These are phyloP conservation scores for Lasiodiplodia theobromae DNA, from an alignment of 2,329 filamentous ascomycete species.

Conservation along the genomic window DNA sequence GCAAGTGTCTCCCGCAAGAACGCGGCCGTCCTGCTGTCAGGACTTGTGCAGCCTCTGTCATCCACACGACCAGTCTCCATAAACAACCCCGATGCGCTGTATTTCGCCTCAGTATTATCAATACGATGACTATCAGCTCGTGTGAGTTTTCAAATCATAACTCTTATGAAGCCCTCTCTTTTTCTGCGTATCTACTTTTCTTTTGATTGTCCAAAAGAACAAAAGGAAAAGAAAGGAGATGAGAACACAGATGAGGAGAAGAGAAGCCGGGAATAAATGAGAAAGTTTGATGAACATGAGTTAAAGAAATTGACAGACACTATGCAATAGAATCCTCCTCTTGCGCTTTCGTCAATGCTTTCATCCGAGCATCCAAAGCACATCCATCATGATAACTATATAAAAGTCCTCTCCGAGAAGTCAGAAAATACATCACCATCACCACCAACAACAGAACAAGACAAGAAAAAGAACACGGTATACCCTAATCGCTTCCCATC, in stretches of 20 bases:
- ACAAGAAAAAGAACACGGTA: not conserved
- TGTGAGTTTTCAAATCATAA: not conserved
- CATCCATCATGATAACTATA: not conserved
- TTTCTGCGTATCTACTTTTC: slow-evolving; percentile 7
- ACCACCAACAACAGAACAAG: not conserved
- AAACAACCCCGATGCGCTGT: too few relatives aligned
- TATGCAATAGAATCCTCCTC: not conserved
- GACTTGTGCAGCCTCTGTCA: too few relatives aligned
- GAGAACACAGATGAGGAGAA: not conserved
- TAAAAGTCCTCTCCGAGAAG: not conserved
- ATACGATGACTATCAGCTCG: not conserved
- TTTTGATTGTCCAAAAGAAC: slow-evolving; percentile 5
- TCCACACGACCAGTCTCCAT: too few relatives aligned
- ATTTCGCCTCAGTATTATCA: too few relatives aligned
- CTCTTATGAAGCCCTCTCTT: slow-evolving; percentile 2
- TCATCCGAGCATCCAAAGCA: slow-evolving; percentile 5
- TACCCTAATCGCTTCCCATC: not conserved
- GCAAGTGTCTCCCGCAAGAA: too few relatives aligned
- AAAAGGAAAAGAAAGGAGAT: slow-evolving; percentile 12
- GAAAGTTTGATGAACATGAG: not conserved
- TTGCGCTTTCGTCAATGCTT: not conserved
- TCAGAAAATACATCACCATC: not conserved
- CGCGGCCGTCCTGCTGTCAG: too few relatives aligned
- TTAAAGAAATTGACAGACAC: not conserved
- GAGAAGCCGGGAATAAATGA: not conserved